Evolutionary conservation across 2,329 filamentous ascomycete species (phyloP).

Genomic region (Aspergillus fijiensis): DNA sequence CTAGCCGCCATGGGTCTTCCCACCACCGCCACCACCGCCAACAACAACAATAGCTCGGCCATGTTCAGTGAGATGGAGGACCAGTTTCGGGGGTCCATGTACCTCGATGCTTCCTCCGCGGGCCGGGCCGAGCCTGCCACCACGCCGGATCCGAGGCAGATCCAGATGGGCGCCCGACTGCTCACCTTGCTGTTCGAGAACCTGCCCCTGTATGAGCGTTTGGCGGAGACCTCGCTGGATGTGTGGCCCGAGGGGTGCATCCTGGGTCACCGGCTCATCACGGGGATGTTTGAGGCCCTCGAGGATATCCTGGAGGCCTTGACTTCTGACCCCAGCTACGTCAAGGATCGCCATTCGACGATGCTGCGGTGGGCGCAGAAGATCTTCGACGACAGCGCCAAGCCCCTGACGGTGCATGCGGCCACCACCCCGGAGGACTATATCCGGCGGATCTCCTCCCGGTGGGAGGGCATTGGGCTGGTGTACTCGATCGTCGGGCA

Average conservation of each 20-base stretch:
- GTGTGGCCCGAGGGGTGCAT: constrained; percentile 22
- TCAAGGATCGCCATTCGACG: constrained; percentile 5
- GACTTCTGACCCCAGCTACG: constrained; percentile 11
- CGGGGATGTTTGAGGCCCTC: constrained; percentile 18
- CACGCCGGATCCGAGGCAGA: constrained; percentile 11
- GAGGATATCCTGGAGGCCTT: constrained; percentile 19
- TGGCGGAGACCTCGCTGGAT: constrained; percentile 16
- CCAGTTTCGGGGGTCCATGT: background rate
- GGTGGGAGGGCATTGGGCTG: constrained; percentile 27
- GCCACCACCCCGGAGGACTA: constrained; percentile 24
- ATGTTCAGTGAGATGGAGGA: constrained; percentile 17
- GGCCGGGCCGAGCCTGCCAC: background rate
- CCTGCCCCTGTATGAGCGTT: constrained; percentile 20
- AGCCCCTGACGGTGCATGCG: constrained; percentile 14
- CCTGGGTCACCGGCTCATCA: constrained; percentile 20
- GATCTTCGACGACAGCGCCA: constrained; percentile 22
- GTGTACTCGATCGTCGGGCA: constrained; percentile 22
- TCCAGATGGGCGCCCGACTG: constrained; percentile 25
- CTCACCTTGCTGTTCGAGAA: constrained; percentile 21
- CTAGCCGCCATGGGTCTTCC: constrained; percentile 1
- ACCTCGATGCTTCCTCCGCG: background rate
- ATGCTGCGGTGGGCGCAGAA: constrained; percentile 16
- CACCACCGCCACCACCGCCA: background rate
- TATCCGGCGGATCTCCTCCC: constrained; percentile 12
- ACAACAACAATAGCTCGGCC: constrained; percentile 19